These are phyloP conservation scores for Ormosia emarginata DNA, from an alignment of 306 rosid genomes.

Conservation along the genomic window DNA sequence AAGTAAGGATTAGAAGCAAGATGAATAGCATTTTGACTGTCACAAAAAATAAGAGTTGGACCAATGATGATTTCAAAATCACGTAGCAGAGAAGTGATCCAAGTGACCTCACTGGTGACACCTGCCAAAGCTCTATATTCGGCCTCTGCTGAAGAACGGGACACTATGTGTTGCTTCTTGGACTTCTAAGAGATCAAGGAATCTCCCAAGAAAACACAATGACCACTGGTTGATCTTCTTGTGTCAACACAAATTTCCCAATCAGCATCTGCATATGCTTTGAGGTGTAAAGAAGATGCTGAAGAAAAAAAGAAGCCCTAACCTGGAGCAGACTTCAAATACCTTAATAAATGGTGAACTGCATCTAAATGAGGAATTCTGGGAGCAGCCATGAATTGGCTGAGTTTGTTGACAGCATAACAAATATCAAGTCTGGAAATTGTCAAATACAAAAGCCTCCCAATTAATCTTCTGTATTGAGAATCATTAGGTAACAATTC, in stretches of 20 bases:
- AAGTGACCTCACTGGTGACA: too few relatives aligned
- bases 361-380: not conserved
- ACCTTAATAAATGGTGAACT: not conserved
- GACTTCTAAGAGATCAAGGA: too few relatives aligned
- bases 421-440: not conserved
- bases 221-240: not conserved
- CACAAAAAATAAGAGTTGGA: too few relatives aligned
- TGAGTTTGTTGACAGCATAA: not conserved
- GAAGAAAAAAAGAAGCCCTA: not conserved
- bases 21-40: too few relatives aligned
- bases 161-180: too few relatives aligned
- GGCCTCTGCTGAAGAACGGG: too few relatives aligned
- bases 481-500: too few relatives aligned
- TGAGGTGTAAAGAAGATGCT: not conserved
- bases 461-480: not conserved
- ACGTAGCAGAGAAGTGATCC: too few relatives aligned
- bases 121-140: too few relatives aligned
- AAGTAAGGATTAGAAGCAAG: too few relatives aligned
- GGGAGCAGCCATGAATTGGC: not conserved
- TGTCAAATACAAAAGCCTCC: not conserved
- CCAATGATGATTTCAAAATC: too few relatives aligned
- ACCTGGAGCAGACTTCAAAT: not conserved
- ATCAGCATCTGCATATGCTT: not conserved
- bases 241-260: not conserved
- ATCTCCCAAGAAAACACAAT: not conserved